These are phyloP conservation scores for Geosmithia flava DNA, from an alignment of 2,329 filamentous ascomycete genomes.

Conservation along the genomic window DNA sequence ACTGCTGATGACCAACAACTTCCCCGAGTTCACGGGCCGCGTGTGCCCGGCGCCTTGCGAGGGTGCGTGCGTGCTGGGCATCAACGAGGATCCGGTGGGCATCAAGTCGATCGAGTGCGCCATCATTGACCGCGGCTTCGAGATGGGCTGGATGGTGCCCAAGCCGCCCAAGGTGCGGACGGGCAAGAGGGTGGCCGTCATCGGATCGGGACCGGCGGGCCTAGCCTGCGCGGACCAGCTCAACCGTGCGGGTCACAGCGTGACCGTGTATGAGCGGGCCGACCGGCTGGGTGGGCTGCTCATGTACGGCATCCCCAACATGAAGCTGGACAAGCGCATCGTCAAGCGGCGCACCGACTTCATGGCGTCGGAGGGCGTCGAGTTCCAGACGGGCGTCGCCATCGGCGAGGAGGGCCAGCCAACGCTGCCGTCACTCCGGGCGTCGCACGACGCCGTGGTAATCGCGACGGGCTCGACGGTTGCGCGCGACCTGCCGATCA, in stretches of 20 bases:
- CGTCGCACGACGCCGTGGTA: slow-evolving; percentile 69
- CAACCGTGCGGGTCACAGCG: slow-evolving; percentile 78
- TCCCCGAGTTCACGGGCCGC: slow-evolving; percentile 94
- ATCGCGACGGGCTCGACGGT: slow-evolving; percentile 90
- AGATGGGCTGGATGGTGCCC: slow-evolving; percentile 97
- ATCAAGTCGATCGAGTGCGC: slow-evolving; percentile 98
- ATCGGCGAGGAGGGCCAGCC: slow-evolving; percentile 59
- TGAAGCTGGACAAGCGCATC: slow-evolving; percentile 98
- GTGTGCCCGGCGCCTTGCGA: slow-evolving; percentile 95
- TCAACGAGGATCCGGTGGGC: slow-evolving; percentile 92
- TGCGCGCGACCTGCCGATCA: slow-evolving; percentile 82
- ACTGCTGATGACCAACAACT: slow-evolving; percentile 94
- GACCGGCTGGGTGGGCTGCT: slow-evolving; percentile 84
- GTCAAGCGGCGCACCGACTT: slow-evolving; percentile 93
- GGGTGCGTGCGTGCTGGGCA: slow-evolving; percentile 88
- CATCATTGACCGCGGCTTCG: slow-evolving; percentile 94
- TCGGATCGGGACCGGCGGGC: slow-evolving; percentile 86
- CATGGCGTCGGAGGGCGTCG: slow-evolving; percentile 79
- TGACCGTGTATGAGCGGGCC: slow-evolving; percentile 86
- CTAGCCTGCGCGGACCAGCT: slow-evolving; percentile 86
- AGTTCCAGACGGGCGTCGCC: slow-evolving; percentile 65
- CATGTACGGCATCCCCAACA: slow-evolving; percentile 98
- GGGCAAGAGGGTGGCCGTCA: slow-evolving; percentile 77
- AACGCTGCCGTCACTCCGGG: slow-evolving; percentile 59
- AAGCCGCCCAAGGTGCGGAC: slow-evolving; percentile 65